phyloP scores from a whole-genome alignment of 192 early-diverging fungal genomes.

The Gamsiella multidivaricata region DNA sequence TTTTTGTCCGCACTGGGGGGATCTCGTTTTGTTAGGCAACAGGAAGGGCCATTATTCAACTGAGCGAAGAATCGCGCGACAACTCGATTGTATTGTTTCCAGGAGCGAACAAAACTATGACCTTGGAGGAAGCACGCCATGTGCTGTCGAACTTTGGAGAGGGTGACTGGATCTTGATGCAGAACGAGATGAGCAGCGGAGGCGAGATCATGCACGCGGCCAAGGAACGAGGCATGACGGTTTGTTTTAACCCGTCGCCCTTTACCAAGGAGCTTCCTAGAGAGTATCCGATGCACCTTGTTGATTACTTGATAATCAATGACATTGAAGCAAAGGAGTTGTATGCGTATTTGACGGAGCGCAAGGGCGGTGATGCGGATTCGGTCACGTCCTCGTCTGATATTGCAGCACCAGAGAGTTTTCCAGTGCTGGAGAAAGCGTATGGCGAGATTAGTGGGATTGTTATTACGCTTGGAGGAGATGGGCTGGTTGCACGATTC shows the following conservation, averaged over 20 bases:
- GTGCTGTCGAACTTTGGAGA: slow-evolving; percentile 64
- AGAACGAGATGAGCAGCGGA: slow-evolving; percentile 86
- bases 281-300: slow-evolving; percentile 65
- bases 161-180: slow-evolving; percentile 85
- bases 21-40: slow-evolving; percentile 59
- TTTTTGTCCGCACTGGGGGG: too few relatives aligned
- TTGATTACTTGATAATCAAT: slow-evolving; percentile 86
- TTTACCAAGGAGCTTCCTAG: slow-evolving; percentile 59
- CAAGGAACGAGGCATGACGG: slow-evolving; percentile 67
- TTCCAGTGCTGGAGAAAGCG: slow-evolving; percentile 53
- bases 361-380: slow-evolving; percentile 1
- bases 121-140: slow-evolving; percentile 57
- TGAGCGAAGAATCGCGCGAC: slow-evolving; percentile 74
- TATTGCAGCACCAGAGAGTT: slow-evolving; percentile 29
- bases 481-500: slow-evolving; percentile 68
- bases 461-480: slow-evolving; percentile 74
- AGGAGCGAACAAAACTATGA: slow-evolving; percentile 77
- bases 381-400: slow-evolving; percentile 39
- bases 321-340: slow-evolving; percentile 75
- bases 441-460: slow-evolving; percentile 65
- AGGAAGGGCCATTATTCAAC: slow-evolving; percentile 90
- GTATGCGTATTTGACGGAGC: slow-evolving; percentile 33
- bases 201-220: slow-evolving; percentile 71
- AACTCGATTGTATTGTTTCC: slow-evolving; percentile 90
- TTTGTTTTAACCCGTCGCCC: slow-evolving; percentile 91